phyloP scores from a whole-genome alignment of 2,329 filamentous ascomycete species.

The Purpureocillium lavendulum region DNA sequence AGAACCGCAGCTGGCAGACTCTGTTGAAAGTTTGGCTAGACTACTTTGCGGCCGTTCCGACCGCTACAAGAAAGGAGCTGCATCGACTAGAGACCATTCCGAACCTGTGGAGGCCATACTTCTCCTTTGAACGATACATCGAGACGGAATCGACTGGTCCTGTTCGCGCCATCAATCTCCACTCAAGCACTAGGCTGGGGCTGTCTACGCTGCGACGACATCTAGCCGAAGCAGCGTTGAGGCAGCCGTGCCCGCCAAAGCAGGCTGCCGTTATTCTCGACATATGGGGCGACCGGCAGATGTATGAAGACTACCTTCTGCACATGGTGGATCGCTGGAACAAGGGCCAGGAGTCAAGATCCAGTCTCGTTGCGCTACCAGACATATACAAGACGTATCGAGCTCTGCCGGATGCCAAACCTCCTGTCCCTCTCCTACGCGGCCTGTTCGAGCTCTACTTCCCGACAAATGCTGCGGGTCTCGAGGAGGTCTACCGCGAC shows the following conservation, averaged over 20 bases:
- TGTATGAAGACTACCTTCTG: slow-evolving; percentile 37
- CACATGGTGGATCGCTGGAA: slow-evolving; percentile 20
- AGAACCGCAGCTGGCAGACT: slow-evolving; percentile 23
- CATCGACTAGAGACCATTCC: slow-evolving; percentile 16
- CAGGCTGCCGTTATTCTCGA: slow-evolving; percentile 30
- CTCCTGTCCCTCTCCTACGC: slow-evolving; percentile 30
- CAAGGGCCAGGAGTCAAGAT: slow-evolving; percentile 16
- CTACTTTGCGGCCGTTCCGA: slow-evolving; percentile 16
- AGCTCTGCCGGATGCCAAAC: slow-evolving; percentile 25
- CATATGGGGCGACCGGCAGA: slow-evolving; percentile 24
- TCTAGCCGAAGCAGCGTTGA: slow-evolving; percentile 22
- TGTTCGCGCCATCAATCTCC: slow-evolving; percentile 13
- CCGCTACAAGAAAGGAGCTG: slow-evolving; percentile 2
- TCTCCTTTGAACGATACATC: slow-evolving; percentile 24
- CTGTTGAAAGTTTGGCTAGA: slow-evolving; percentile 27
- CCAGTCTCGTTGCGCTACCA: slow-evolving; percentile 22
- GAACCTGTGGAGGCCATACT: slow-evolving; percentile 20
- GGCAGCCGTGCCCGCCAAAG: slow-evolving; percentile 22
- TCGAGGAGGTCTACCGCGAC: slow-evolving; percentile 40
- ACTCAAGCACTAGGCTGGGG: slow-evolving; percentile 11
- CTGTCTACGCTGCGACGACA: slow-evolving; percentile 19
- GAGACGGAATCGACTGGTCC: slow-evolving; percentile 15
- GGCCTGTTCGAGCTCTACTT: slow-evolving; percentile 35
- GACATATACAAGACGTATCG: slow-evolving; percentile 40
- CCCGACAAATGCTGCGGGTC: slow-evolving; percentile 26